Evolutionary conservation across 345 rosid genomes (phyloP).

Genomic region (Melastoma malabathricum): DNA sequence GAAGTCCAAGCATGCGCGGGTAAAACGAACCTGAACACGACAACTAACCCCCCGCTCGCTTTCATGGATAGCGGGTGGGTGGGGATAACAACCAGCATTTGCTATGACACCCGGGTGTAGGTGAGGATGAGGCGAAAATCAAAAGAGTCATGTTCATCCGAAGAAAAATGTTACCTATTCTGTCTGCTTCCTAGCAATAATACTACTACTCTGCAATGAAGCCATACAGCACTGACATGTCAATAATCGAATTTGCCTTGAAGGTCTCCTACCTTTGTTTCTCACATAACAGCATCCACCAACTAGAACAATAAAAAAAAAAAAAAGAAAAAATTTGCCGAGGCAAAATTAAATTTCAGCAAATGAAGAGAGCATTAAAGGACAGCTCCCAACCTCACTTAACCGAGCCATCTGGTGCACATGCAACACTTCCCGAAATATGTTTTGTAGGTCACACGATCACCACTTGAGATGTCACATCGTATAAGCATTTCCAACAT

Average conservation of each 20-base stretch:
- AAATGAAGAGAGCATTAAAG: too few relatives aligned
- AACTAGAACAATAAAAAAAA: constrained; percentile 31
- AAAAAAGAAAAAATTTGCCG: background rate
- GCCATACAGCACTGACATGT: constrained; percentile 53
- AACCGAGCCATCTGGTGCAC: too few relatives aligned
- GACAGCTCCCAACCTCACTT: too few relatives aligned
- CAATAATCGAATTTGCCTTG: too few relatives aligned
- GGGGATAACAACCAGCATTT: background rate
- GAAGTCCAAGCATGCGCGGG: constrained; percentile 29
- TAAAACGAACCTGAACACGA: constrained; percentile 53
- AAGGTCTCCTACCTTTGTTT: constrained; percentile 76
- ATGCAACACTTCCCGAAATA: too few relatives aligned
- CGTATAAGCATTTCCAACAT: too few relatives aligned
- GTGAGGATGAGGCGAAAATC: too few relatives aligned
- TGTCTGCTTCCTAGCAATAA: constrained; percentile 32
- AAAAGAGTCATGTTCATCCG: background rate
- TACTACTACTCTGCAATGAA: constrained; percentile 48
- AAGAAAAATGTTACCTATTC: constrained; percentile 20
- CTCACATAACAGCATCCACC: constrained; percentile 47
- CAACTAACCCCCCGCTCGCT: constrained; percentile 64
- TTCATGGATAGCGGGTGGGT: constrained; percentile 10
- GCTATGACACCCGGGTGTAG: too few relatives aligned
- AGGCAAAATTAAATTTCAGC: too few relatives aligned
- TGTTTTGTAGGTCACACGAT: too few relatives aligned
- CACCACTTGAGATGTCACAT: too few relatives aligned